Evolutionary conservation across 2,329 filamentous ascomycete genomes (phyloP), one percentile per base, ranked within the genome.

Genomic region (Byssochlamys sp.): DNA sequence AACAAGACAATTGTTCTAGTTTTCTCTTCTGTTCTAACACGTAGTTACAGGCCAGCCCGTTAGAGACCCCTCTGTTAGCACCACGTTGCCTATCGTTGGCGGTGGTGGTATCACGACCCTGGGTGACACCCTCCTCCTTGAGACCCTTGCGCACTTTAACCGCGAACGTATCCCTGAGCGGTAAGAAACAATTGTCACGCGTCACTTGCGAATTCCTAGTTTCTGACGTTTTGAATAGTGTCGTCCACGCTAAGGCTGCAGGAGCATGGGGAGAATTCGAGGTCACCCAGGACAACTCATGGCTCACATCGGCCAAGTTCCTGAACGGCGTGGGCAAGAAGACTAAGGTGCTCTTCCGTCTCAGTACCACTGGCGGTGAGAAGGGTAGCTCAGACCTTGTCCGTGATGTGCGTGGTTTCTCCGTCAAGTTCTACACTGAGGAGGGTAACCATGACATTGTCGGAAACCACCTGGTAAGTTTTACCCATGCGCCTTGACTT

Each of bases 201-300:
- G 12, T 6, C 2, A 12, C 7, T 52, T 24, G 24, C 4, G n/a
- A 26, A 52, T 52, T 11, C 12, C 19, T n/a, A 39, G 12, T 4
- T 14, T 11, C 12, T 39, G 35, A 39, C 35, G 12, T 39, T 19
- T 19, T n/a, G 3, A 2, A 39, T 39, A 71, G 68, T 66, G 75
- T 84, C 1, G 83, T 85, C 2, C 83, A 85, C 62, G 82, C 83
- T 14, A 83, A 83, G 64, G 83, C 80, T 11, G 76, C 65, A 14
- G 83, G 82, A 53, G 82, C 82, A 0, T 81, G 75, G 62, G 82
- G 82, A 29, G 78, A 83, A 56, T 86, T 86, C 61, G 81, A 86
- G 65, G 78, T 82, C 29, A 84, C 82, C 1, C 72, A 83, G 45
- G 82, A 86, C 64, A 73, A 84, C 55, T 78, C 79, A 1, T 76